phyloP scores from a whole-genome alignment of 2,329 filamentous ascomycete genomes.

The Botrytis galanthina region DNA sequence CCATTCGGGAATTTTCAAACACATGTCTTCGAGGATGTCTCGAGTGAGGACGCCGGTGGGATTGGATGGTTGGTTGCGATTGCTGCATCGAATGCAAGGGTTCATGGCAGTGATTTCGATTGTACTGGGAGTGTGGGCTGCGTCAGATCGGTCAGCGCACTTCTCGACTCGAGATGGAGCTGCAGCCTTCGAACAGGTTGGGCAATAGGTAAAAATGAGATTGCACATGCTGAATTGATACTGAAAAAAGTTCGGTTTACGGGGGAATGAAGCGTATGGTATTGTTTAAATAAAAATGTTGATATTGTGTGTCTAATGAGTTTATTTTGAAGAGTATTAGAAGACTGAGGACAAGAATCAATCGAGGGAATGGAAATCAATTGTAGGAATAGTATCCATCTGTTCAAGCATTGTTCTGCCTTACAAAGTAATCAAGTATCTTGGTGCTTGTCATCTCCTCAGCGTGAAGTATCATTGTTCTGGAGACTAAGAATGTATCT shows the following conservation, averaged over 20 bases:
- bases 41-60: not conserved
- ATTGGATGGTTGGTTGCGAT: not conserved
- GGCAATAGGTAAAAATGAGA: not conserved
- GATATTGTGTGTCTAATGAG: not conserved
- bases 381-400: not conserved
- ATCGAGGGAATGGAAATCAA: too few species aligned
- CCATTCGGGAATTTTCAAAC: not conserved
- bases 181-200: not conserved
- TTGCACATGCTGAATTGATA: not conserved
- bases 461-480: not conserved
- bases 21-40: not conserved
- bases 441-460: not conserved
- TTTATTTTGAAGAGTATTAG: not conserved
- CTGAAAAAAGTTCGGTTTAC: not conserved
- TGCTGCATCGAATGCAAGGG: not conserved
- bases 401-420: constrained; percentile 10
- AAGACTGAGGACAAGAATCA: not conserved
- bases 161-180: not conserved
- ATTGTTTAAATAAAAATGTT: not conserved
- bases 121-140: not conserved
- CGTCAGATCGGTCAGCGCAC: not conserved
- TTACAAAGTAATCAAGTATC: not conserved
- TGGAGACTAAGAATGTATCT: not conserved
- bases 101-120: not conserved
- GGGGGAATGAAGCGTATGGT: not conserved